Base-by-base conservation (phyloP, 2,329 filamentous ascomycete species). In the Aspergillus ibericus region DNA sequence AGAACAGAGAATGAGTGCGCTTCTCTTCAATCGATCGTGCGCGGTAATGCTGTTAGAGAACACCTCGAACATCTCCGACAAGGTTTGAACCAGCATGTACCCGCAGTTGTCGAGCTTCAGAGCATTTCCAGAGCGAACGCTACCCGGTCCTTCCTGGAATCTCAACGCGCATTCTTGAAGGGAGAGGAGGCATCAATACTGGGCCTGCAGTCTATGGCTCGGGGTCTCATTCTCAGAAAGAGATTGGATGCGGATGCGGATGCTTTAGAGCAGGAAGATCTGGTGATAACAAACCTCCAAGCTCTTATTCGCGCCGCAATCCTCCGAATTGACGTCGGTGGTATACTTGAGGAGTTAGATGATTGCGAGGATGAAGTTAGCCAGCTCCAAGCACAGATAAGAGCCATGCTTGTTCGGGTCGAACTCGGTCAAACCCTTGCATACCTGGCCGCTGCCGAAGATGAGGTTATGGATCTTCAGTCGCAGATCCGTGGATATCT, bases 381-480 rank as follows among this genome's bases (percentile, higher is more conserved):
- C 22, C 78, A 86, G 32, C 80, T 97, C 2, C 95, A 99, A 75
- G 86, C 87, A 27, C 78, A 93, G 7, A 82, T 87, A 32, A 86
- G 93, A 59, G 93, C 91, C 1, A 90, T 96, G 83, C 82, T 96
- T 63, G 80, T 90, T 40, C 87, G 95, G 48, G 84, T 86, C 49
- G 82, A 88, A 25, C 83, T 98, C 51, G 92, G 90, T 16, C 83
- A 86, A 46, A 79, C 92, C 1, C 82, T 99, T 38, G 84, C 83
- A 20, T 87, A 93, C 64, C 82, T 98, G 2, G 91, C 96, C 59
- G 88, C 88, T 54, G 87, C 96, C 62, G 93, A 98, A 69, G 88
- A 89, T n/a, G 80, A 82, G 0, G 83, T 97, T 59, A 78, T 86
- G 8, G 89, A 88, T 29, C 77, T 96, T 22, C 93, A 98, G 74